A percentile compares a stretch with the other conserved stretches of the same genome.
These are phyloP conservation scores for Trichoderma atrobrunneum DNA, from an alignment of 2,329 filamentous ascomycete genomes.

Conservation along the genomic window DNA sequence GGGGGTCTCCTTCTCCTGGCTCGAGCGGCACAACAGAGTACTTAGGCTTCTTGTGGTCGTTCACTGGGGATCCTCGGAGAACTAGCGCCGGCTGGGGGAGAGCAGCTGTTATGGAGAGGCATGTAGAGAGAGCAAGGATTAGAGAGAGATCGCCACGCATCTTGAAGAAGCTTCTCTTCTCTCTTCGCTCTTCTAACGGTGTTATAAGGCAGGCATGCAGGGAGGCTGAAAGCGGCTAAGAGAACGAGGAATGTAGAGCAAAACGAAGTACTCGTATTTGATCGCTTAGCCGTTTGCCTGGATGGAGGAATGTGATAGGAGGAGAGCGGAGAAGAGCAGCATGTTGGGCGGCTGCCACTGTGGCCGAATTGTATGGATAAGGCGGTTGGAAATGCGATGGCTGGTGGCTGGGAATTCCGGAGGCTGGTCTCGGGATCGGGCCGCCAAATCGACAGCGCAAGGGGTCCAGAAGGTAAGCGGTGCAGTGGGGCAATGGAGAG, in stretches of 20 bases:
- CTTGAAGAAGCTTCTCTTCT: conserved; percentile 23
- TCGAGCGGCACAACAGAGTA: conserved; percentile 43
- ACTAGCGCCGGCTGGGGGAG: conserved; percentile 30
- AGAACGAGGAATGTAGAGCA: conserved; percentile 1
- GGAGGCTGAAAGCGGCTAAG: not conserved
- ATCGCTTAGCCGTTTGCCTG: conserved; percentile 3
- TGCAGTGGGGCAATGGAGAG: not conserved
- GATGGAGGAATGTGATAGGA: conserved; percentile 13
- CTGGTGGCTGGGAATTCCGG: conserved; percentile 21
- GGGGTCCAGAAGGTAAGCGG: not conserved
- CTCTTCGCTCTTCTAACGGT: conserved; percentile 8
- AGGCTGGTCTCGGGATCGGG: conserved; percentile 21
- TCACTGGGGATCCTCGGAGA: conserved; percentile 24
- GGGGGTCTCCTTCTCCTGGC: conserved; percentile 26
- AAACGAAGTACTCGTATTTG: not conserved
- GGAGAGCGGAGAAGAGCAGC: conserved; percentile 5
- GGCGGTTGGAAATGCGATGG: conserved; percentile 16
- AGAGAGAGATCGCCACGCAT: conserved; percentile 34
- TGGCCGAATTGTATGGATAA: conserved; percentile 7
- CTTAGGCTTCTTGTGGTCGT: conserved; percentile 28
- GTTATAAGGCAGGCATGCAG: conserved; percentile 15
- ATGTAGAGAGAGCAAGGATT: conserved; percentile 32
- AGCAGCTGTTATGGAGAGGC: conserved; percentile 27
- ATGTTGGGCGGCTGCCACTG: not conserved
- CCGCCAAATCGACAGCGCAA: conserved; percentile 13